Percentiles rank a stretch among this genome's conserved stretches.
Evolutionary conservation across 495 filamentous ascomycete genomes (phyloP).

Genomic region (Trichocladium antarcticum): DNA sequence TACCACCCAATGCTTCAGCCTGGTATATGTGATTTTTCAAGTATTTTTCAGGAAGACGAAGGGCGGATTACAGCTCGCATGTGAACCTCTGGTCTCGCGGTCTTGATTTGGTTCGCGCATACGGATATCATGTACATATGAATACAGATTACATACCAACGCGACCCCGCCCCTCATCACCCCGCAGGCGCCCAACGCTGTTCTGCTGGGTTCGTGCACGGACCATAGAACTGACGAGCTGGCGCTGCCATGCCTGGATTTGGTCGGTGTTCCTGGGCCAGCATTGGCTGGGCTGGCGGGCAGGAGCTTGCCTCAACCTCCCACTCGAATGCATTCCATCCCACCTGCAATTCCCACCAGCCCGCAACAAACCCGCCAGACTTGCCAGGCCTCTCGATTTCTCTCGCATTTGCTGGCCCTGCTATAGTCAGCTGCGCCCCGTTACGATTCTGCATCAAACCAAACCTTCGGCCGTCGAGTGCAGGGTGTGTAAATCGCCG

Average conservation of each 20-base stretch:
- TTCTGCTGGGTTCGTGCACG: not conserved
- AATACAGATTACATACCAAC: too few relatives aligned
- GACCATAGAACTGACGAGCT: not conserved
- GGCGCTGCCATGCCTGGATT: not conserved
- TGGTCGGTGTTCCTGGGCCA: not conserved
- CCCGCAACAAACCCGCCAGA: not conserved
- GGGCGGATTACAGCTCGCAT: too few relatives aligned
- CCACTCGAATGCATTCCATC: not conserved
- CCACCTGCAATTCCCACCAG: constrained; percentile 6
- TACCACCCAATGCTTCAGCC: too few relatives aligned
- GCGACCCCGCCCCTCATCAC: not conserved
- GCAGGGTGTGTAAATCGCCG: not conserved
- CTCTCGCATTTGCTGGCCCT: constrained; percentile 1
- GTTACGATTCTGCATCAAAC: not conserved
- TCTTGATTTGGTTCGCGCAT: too few relatives aligned
- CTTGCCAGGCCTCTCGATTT: constrained; percentile 7
- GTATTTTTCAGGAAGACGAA: too few relatives aligned
- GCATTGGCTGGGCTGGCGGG: constrained; percentile 2
- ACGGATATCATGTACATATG: too few relatives aligned
- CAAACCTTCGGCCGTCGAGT: not conserved
- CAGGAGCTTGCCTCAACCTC: constrained; percentile 14
- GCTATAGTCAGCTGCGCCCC: constrained; percentile 5
- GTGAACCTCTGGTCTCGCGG: too few relatives aligned
- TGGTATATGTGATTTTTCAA: too few relatives aligned
- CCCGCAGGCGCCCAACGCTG: not conserved